Evolutionary conservation across 306 rosid species (phyloP).

Genomic region (Neltuma alba): DNA sequence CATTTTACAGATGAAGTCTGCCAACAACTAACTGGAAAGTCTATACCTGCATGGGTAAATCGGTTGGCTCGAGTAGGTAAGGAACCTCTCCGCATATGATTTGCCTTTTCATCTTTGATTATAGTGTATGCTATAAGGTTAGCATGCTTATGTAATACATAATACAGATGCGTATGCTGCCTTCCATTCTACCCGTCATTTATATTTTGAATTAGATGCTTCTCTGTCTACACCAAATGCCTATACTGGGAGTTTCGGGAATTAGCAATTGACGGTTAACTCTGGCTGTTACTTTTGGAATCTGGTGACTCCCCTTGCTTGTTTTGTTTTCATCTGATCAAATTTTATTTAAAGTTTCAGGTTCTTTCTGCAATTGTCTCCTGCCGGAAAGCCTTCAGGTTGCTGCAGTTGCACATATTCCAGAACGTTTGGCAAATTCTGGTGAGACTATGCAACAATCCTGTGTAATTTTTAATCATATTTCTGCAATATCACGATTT

Average conservation of each 20-base stretch:
- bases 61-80: conserved; percentile 90
- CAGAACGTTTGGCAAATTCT: conserved; percentile 66
- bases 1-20: conserved; percentile 93
- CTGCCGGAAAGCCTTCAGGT: conserved; percentile 87
- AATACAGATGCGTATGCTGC: conserved; percentile 13
- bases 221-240: conserved; percentile 15
- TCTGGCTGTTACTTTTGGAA: conserved; percentile 16
- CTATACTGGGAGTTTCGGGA: background rate
- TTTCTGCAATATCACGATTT: conserved; percentile 14
- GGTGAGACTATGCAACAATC: conserved; percentile 49
- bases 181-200: conserved; percentile 11
- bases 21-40: conserved; percentile 77
- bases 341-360: conserved; percentile 54
- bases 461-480: background rate
- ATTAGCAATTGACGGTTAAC: conserved; percentile 18
- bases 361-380: conserved; percentile 96
- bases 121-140: background rate
- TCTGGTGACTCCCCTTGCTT: conserved; percentile 24
- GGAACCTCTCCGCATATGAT: conserved; percentile 38
- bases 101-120: conserved; percentile 15
- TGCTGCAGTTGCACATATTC: conserved; percentile 79
- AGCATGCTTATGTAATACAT: background rate
- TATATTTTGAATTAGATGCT: conserved; percentile 17
- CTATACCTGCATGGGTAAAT: conserved; percentile 97
- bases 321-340: conserved; percentile 51